Evolutionary conservation across 225 moss, liverwort and hornwort genomes (phyloP), one percentile per base, ranked within the genome.

Genomic region (Anthoceros angustus): DNA sequence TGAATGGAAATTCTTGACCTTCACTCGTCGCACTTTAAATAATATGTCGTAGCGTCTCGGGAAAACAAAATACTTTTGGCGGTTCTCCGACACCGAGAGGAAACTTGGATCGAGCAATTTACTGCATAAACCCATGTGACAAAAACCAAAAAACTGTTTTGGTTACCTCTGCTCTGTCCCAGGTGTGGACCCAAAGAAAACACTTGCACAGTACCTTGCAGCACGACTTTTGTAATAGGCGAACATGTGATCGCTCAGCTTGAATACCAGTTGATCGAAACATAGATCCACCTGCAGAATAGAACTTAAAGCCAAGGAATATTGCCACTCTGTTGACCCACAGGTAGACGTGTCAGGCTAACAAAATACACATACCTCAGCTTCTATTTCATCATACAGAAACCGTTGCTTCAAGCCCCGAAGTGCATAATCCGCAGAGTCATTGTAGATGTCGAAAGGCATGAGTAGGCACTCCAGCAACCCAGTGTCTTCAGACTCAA

Each of bases 381-480:
- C 94, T 78, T 95, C 94, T 69, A 95, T 86, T 71, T 95, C 94
- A 69, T 95, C 94, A 61, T 88, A 95, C 16, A 95, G 80, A 70
- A 95, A 90, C 2, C 94, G 77, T 72, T 95, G 94, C 68, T 90
- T 95, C 68, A 95, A 38, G 16, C 75, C 76, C 69, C 86, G 85
- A 15, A 95, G 82, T 40, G 94, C 85, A 76, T 90, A 77, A 69
- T 95, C 88, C 63, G 87, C 90, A 62, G 90, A 80, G 69, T 95
- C 94, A 66, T 95, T 95, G 11, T 95, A 95, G 18, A 95, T 77
- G 64, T 95, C 94, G 72, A 90, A 86, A 26, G 94, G 94, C 65
- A 95, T 77, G 64, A 95, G 85, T 39, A 88, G 72, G 70, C 87
- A 86, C 76, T 95, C 94, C 39, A 95, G 82, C 69, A 95, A 78